A percentile compares a stretch with the other conserved stretches of the same genome.
Evolutionary conservation across 2,329 filamentous ascomycete genomes (phyloP).

Genomic region (Clarireedia homoeocarpa): DNA sequence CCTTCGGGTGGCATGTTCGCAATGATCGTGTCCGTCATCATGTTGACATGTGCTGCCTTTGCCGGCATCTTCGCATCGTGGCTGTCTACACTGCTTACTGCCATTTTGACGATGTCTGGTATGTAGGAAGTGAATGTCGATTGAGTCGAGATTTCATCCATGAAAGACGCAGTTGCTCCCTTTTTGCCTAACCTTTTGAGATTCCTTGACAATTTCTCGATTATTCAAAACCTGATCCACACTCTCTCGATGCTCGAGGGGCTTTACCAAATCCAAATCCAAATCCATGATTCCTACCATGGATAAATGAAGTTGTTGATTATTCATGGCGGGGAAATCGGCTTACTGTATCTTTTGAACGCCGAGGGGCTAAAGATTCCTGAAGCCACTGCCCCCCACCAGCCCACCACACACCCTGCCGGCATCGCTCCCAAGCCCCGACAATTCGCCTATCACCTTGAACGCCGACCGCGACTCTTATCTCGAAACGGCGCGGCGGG

Average conservation of each 20-base stretch:
- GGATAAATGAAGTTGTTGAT: not conserved
- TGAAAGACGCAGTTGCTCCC: too few species aligned
- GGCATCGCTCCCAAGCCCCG: not conserved
- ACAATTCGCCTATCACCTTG: constrained; percentile 1
- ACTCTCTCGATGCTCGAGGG: too few species aligned
- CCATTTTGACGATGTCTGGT: not conserved
- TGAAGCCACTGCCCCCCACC: not conserved
- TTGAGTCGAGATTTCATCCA: too few species aligned
- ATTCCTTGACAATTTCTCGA: not conserved
- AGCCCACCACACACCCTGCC: not conserved
- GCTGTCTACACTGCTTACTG: not conserved
- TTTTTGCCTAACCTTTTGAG: not conserved
- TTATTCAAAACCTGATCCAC: not conserved
- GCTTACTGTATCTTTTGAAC: not conserved
- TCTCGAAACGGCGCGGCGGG: not conserved
- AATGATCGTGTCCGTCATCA: constrained; percentile 40
- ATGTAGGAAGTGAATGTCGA: not conserved
- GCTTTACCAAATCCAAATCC: too few species aligned
- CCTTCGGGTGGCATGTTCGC: constrained; percentile 35
- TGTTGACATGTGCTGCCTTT: constrained; percentile 36
- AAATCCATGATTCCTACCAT: too few species aligned
- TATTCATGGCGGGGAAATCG: not conserved
- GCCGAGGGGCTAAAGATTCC: not conserved
- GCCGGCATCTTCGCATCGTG: constrained; percentile 4
- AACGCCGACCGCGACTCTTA: not conserved